Evolutionary conservation across 371 early-diverging fungal species (phyloP), one percentile per base, ranked within the genome.

Genomic region (Actinomucor elegans): DNA sequence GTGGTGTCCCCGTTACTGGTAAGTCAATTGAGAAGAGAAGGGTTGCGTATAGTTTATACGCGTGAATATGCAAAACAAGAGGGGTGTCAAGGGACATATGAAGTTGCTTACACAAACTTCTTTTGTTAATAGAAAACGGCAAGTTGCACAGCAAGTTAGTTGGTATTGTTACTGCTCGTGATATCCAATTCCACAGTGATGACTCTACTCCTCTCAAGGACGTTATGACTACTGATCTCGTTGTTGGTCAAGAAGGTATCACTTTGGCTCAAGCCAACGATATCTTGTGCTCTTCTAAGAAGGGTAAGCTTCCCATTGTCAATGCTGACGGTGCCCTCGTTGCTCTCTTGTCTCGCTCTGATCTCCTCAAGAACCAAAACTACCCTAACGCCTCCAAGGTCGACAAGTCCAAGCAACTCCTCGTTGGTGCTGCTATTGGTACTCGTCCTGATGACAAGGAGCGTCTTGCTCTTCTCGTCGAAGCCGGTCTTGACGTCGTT

Each of bases 251-350:
- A 38, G 76, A 90, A 59, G 96, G 96, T 41, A 87, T 94, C 49
- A 94, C 94, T 4, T 82, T 96, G 32, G 67, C 72, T 34, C 90
- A 97, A 71, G 98, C 98, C 58, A 94, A 97, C 73, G 71, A 79
- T 28, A 94, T 96, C 61, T 80, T 97, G 52, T 75, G 85, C 53
- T 79, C 83, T 40, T 92, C 92, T 70, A 91, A 93, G 81, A 96
- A 96, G 81, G 98, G 96, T 64, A 97, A 97, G 82, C 86, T 97
- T 33, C 96, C 94, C 33, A 96, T 98, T 57, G 91, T 98, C 51
- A 89, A 98, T 67, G 70, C 70, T 18, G 52, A 87, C 8, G 89
- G 87, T 66, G 77, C 84, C 66, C 85, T 98, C 43, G 92, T 93
- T 38, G 89, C 98, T n/a, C 82, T 97, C 54, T 80, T 96, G 27